Evolutionary conservation across 139 green algal species (phyloP), one percentile per base, ranked within the genome.

Genomic region (Choricystis sp.): DNA sequence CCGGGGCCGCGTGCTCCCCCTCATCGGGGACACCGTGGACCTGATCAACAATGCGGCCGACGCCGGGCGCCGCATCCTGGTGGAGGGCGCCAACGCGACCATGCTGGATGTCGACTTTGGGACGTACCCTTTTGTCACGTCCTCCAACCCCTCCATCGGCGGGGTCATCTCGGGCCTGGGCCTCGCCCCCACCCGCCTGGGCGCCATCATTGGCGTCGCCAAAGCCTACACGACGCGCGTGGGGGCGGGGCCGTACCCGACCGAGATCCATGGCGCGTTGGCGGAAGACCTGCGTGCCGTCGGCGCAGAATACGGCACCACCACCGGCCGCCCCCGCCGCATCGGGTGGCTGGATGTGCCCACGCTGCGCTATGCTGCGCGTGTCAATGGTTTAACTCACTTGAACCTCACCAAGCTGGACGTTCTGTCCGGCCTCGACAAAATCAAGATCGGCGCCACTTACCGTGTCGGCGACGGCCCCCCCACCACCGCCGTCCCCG

Each of bases 391-490:
- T 26, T 77, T 98, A 62, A 97, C 86, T 0, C 81, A 93, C 70
- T 70, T 99, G 26, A 98, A 98, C 86, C 76, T 99, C 4, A 99
- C 94, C 58, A 99, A 99, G 85, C 84, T 99, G 58, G 94, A 99
- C 60, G 89, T 96, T 63, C 75, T 99, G 22, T 83, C 69, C 26
- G 74, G 77, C 0, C 75, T 96, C 19, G 59, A 77, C 0, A 87
- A 95, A 65, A 94, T 99, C 77, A 86, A 94, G 81, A 76, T 96
- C 61, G 81, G 80, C 25, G 65, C 80, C 2, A 72, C 55, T 1
- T 94, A 94, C 73, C 74, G 59, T 19, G 59, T 49, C 2, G 30
- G 72, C 3, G 57, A 73, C 40, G 75, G 79, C 25, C 26, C 66
- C 31, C 16, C 62, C 26, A 66, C 91, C 27, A 31, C 60, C 26